Percentiles rank a stretch among this genome's conserved stretches.
Evolutionary conservation across 176 grass and related monocot species (phyloP).

Genomic region (Hordeum marinum): DNA sequence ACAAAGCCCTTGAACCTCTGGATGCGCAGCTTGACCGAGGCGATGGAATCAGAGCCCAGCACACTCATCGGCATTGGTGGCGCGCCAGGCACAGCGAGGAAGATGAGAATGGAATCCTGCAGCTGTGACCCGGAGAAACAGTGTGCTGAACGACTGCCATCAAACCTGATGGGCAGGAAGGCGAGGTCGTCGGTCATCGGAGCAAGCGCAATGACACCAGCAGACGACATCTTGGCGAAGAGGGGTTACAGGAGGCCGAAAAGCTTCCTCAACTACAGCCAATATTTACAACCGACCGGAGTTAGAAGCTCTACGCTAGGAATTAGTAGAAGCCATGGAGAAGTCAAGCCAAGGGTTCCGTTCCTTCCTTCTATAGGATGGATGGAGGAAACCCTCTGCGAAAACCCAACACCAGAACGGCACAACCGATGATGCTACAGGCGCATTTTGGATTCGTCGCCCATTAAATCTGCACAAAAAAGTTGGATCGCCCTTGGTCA

Average conservation of each 20-base stretch:
- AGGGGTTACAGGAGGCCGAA: conserved; percentile 7
- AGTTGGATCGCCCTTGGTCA: background rate
- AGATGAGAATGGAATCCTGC: conserved; percentile 61
- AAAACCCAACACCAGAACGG: background rate
- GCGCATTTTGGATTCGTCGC: background rate
- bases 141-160: conserved; percentile 30
- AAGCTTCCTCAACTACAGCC: conserved; percentile 26
- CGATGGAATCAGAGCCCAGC: conserved; percentile 61
- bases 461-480: conserved; percentile 32
- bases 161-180: conserved; percentile 38
- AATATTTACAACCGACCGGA: conserved; percentile 46
- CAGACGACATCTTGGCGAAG: conserved; percentile 40
- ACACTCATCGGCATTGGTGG: conserved; percentile 53
- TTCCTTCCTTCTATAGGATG: conserved; percentile 35
- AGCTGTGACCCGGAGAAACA: conserved; percentile 24
- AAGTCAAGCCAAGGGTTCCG: conserved; percentile 20
- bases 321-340: conserved; percentile 41
- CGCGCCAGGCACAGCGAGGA: conserved; percentile 51
- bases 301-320: background rate
- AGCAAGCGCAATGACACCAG: conserved; percentile 32
- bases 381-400: conserved; percentile 49
- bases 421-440: conserved; percentile 17
- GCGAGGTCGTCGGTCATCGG: conserved; percentile 30
- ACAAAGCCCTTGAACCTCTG: conserved; percentile 67
- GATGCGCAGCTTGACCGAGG: conserved; percentile 76